Conservation (phyloP, 345 rosid species). For the Iberis pinnata region DNA sequence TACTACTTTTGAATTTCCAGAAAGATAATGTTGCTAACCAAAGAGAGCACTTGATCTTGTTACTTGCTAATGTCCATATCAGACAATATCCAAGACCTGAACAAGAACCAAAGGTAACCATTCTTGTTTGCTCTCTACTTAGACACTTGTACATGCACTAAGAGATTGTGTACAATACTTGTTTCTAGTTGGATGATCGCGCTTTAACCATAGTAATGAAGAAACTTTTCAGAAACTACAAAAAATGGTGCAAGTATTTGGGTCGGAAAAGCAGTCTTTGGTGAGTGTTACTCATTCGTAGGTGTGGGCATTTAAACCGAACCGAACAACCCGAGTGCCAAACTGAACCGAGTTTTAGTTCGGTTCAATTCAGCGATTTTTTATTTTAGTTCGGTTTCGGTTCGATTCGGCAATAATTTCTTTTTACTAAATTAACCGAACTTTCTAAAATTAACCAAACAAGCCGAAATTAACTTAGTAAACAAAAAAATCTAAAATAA, state of each 20-base stretch:
- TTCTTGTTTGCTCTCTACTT: background rate
- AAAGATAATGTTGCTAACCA: slow-evolving; percentile 53
- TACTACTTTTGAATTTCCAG: slow-evolving; percentile 29
- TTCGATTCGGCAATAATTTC: too few species aligned
- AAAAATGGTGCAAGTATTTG: slow-evolving; percentile 62
- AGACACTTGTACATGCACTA: background rate
- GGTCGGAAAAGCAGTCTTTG: slow-evolving; percentile 66
- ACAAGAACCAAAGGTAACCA: slow-evolving; percentile 44
- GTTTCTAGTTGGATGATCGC: slow-evolving; percentile 47
- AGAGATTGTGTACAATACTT: slow-evolving; percentile 11
- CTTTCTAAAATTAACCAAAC: too few species aligned
- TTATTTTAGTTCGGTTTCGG: too few species aligned
- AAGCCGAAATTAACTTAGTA: too few species aligned
- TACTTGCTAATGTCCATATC: slow-evolving; percentile 60
- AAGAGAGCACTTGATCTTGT: slow-evolving; percentile 54
- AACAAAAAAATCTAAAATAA: too few species aligned
- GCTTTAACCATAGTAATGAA: slow-evolving; percentile 58
- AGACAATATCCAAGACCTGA: slow-evolving; percentile 48
- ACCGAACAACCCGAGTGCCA: too few species aligned
- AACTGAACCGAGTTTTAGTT: too few species aligned
- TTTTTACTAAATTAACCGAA: too few species aligned
- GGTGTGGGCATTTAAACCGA: too few species aligned
- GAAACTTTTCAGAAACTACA: slow-evolving; percentile 58
- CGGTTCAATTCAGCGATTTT: too few species aligned
- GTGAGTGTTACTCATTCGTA: slow-evolving; percentile 34